Evolutionary conservation across 1,284 basidiomycete species (phyloP).

Genomic region (Tylopilus orsonianus): DNA sequence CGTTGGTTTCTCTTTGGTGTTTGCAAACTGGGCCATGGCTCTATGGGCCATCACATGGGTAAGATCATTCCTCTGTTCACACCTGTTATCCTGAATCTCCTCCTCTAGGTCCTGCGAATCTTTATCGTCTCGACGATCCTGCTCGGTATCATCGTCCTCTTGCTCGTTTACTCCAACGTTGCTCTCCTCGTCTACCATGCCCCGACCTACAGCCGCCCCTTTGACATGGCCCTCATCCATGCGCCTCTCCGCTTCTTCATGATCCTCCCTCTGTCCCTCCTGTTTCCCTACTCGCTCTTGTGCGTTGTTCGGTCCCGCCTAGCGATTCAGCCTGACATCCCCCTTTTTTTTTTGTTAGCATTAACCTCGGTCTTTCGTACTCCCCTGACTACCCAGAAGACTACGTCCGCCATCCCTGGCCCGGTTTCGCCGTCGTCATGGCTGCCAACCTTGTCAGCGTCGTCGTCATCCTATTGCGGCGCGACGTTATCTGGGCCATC

Average conservation of each 20-base stretch:
- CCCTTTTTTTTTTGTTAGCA: slow-evolving; percentile 39
- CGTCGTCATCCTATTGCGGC: slow-evolving; percentile 50
- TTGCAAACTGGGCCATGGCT: slow-evolving; percentile 82
- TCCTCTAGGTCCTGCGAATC: slow-evolving; percentile 53
- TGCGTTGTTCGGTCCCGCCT: slow-evolving; percentile 26
- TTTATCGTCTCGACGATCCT: slow-evolving; percentile 63
- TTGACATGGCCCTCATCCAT: slow-evolving; percentile 70
- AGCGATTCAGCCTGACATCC: slow-evolving; percentile 36
- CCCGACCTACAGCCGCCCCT: slow-evolving; percentile 52
- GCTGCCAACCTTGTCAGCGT: slow-evolving; percentile 58
- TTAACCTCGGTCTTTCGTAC: slow-evolving; percentile 54
- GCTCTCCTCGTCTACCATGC: slow-evolving; percentile 66
- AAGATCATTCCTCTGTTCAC: slow-evolving; percentile 15
- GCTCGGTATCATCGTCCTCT: slow-evolving; percentile 56
- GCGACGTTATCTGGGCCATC: slow-evolving; percentile 71
- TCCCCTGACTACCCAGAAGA: slow-evolving; percentile 42
- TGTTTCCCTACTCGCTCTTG: slow-evolving; percentile 54
- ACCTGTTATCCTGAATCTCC: not conserved
- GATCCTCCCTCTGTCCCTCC: slow-evolving; percentile 49
- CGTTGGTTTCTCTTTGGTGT: slow-evolving; percentile 75
- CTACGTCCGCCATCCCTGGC: slow-evolving; percentile 55
- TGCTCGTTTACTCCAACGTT: slow-evolving; percentile 67
- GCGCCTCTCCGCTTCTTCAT: slow-evolving; percentile 73
- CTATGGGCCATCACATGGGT: slow-evolving; percentile 85
- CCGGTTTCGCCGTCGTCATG: slow-evolving; percentile 61